A percentile compares a stretch with the other conserved stretches of the same genome.
Evolutionary conservation across 1,284 basidiomycete species (phyloP).

Genomic region (Irpex sp.): DNA sequence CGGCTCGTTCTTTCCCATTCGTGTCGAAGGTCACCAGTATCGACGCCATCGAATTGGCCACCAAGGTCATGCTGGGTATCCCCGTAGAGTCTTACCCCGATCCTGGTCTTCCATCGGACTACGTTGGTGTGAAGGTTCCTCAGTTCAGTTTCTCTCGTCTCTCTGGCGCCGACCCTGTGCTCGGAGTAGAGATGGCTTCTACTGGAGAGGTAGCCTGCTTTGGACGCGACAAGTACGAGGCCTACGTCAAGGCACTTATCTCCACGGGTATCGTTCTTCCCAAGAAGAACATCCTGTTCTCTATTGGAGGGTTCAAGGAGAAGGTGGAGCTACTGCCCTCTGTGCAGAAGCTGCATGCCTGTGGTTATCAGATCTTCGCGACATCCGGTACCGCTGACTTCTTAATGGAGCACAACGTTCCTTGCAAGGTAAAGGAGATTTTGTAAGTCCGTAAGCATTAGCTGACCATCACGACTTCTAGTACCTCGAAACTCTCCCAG

Average conservation of each 20-base stretch:
- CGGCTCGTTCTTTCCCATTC: slow-evolving; percentile 98
- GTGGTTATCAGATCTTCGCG: slow-evolving; percentile 96
- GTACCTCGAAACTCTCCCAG: slow-evolving; percentile 86
- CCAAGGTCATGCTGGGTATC: slow-evolving; percentile 94
- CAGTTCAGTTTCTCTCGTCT: slow-evolving; percentile 97
- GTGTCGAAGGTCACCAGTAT: slow-evolving; percentile 97
- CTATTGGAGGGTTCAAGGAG: slow-evolving; percentile 94
- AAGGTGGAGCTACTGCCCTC: slow-evolving; percentile 95
- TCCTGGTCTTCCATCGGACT: slow-evolving; percentile 80
- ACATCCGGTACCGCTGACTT: slow-evolving; percentile 97
- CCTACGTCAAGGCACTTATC: slow-evolving; percentile 94
- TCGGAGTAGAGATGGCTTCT: slow-evolving; percentile 99
- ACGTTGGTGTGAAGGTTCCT: slow-evolving; percentile 97
- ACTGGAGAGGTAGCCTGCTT: slow-evolving; percentile 99
- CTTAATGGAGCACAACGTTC: slow-evolving; percentile 79
- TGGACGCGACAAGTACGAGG: slow-evolving; percentile 96
- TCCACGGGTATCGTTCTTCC: slow-evolving; percentile 93
- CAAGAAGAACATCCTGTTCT: slow-evolving; percentile 94
- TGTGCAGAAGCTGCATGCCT: slow-evolving; percentile 92
- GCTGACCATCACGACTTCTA: slow-evolving; percentile 13
- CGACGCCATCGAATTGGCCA: slow-evolving; percentile 97
- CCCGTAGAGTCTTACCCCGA: slow-evolving; percentile 91
- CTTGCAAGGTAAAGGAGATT: slow-evolving; percentile 65
- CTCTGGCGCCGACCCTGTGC: slow-evolving; percentile 93
- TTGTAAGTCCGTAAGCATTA: neutral